Base-by-base conservation (phyloP, 805 yeast genomes). In the Starmerella etchellsii region DNA sequence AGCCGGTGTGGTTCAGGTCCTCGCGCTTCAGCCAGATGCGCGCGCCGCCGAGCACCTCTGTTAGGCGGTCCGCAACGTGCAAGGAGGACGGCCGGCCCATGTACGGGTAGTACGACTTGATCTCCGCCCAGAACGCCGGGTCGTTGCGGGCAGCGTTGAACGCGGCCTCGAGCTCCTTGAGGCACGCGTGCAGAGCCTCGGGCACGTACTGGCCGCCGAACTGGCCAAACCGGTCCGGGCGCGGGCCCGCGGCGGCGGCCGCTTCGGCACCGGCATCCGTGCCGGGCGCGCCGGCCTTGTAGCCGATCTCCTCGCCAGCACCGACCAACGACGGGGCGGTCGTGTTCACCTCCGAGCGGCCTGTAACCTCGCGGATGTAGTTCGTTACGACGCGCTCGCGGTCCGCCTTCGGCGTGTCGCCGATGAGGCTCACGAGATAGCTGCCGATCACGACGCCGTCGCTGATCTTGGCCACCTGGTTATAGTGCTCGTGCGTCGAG, bases 171-270 rank as follows among this genome's bases (percentile, higher is more conserved):
- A 91, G 71, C 64, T 91, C 94, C 47, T 76, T 73, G 53, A 91
- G 70, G 67, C 97, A 88, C 33, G 94, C 74, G 63, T 87, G 88
- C 56, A 91, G 67, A 19, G 94, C 83, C 67, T 91, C 99, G 30
- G 99, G 99, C 31, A 91, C 98, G 58, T 84, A 91, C 66, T 91
- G 98, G 45, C 99, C 99, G 60, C 99, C 99, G 58, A 84, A 93
- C 37, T 76, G 85, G 56, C 97, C 99, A 54, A 88, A 88, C 48
- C 80, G 70, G 42, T 88, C 79, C 18, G 33, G 11, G 11, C 18
- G 33, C 25, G 7, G 22, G 28, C 27, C 27, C 20, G 19, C 27
- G 20, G 9, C 14, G n/a, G 23, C 37, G 30, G 7, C 30, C n/a
- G 15, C 30, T 16, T 22, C 9, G 41, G 67, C 74, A 14, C 46